These are phyloP conservation scores for Madurella fahalii DNA, from an alignment of 2,329 filamentous ascomycete genomes.

Conservation along the genomic window DNA sequence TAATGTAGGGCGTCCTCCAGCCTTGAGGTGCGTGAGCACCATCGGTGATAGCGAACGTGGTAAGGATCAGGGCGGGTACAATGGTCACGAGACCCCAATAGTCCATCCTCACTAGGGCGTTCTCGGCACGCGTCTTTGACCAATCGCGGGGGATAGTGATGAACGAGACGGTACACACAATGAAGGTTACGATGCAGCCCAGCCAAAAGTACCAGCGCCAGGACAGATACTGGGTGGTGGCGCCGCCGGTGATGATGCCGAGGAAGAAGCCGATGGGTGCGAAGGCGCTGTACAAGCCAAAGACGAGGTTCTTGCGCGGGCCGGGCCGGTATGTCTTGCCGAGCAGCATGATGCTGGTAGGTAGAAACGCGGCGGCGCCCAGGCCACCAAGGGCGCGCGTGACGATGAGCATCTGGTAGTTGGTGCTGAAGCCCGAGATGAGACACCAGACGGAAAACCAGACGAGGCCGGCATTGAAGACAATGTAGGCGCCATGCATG, in stretches of 20 bases:
- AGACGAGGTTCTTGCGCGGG: conserved; percentile 66
- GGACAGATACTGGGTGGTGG: conserved; percentile 54
- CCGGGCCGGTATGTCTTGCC: conserved; percentile 66
- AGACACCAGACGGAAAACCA: conserved; percentile 69
- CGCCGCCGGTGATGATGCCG: conserved; percentile 64
- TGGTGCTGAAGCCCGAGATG: conserved; percentile 64
- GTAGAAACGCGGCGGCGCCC: conserved; percentile 67
- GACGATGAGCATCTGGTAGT: conserved; percentile 66
- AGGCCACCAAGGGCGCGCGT: conserved; percentile 72
- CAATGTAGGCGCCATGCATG: conserved; percentile 57
- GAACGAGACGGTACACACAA: conserved; percentile 44
- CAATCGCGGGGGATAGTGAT: conserved; percentile 38
- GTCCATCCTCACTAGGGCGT: conserved; percentile 53
- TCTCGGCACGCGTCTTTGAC: conserved; percentile 23
- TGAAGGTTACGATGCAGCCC: conserved; percentile 42
- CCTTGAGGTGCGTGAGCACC: conserved; percentile 63
- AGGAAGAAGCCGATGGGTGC: conserved; percentile 56
- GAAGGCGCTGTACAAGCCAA: conserved; percentile 55
- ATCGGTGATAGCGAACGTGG: conserved; percentile 73
- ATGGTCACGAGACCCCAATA: conserved; percentile 60
- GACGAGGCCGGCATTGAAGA: conserved; percentile 55
- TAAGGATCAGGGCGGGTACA: conserved; percentile 60
- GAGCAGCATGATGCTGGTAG: conserved; percentile 64
- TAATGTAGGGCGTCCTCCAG: conserved; percentile 72
- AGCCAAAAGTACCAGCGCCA: conserved; percentile 73